Evolutionary conservation across 2,329 filamentous ascomycete genomes (phyloP).

Genomic region (Botrytis sinoallii): DNA sequence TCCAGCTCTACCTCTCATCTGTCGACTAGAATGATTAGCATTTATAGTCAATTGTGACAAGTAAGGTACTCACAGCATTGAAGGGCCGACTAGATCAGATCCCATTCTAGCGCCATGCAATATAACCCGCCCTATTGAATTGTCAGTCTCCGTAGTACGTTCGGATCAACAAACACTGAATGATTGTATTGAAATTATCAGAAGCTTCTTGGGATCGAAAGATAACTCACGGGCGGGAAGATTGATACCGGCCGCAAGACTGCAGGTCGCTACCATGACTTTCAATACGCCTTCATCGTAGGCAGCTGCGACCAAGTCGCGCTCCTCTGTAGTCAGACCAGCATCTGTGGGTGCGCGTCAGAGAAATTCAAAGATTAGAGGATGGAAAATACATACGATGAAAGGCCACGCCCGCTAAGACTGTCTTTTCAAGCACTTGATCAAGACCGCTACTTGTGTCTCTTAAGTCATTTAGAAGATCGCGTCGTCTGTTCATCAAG

Average conservation of each 20-base stretch:
- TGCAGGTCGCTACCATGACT: slow-evolving; percentile 74
- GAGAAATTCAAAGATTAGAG: background rate
- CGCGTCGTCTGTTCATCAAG: slow-evolving; percentile 56
- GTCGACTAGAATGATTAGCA: slow-evolving; percentile 47
- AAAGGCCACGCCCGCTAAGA: slow-evolving; percentile 68
- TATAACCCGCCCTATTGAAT: slow-evolving; percentile 56
- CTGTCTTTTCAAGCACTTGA: slow-evolving; percentile 59
- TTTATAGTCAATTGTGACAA: background rate
- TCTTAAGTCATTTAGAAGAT: slow-evolving; percentile 63
- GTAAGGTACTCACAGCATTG: slow-evolving; percentile 57
- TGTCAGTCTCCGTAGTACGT: background rate
- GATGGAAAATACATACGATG: slow-evolving; percentile 54
- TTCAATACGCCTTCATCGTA: slow-evolving; percentile 67
- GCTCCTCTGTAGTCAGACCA: slow-evolving; percentile 70
- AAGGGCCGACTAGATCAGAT: slow-evolving; percentile 70
- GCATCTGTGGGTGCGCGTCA: slow-evolving; percentile 43
- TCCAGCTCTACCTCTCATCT: slow-evolving; percentile 77
- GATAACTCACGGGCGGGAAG: slow-evolving; percentile 54
- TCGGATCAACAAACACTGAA: background rate
- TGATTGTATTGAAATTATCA: background rate
- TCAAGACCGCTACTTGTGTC: slow-evolving; percentile 66
- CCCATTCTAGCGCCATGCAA: slow-evolving; percentile 75
- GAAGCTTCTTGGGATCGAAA: too few relatives aligned
- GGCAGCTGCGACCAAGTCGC: slow-evolving; percentile 66
- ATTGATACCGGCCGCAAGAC: slow-evolving; percentile 80